Conservation (phyloP, 352 stramenopile genomes). For the Phytophthora pini region DNA sequence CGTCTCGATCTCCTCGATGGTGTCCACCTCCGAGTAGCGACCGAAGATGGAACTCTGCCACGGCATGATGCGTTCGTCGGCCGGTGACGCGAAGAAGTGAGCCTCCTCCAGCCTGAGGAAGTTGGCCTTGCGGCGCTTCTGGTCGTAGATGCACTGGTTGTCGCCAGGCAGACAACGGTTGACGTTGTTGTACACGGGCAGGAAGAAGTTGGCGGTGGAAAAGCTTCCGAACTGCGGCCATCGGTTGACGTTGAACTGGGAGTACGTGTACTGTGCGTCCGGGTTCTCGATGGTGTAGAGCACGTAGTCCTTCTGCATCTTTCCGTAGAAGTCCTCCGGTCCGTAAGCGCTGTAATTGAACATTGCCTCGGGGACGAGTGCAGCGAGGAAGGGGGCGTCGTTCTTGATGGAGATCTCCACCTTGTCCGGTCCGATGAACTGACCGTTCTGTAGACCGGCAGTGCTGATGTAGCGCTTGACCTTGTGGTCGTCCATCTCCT, state of each 20-base stretch:
- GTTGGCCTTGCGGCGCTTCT: conserved; percentile 41
- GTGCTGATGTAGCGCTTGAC: conserved; percentile 45
- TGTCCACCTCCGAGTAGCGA: conserved; percentile 45
- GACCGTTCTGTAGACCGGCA: conserved; percentile 46
- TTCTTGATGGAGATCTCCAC: conserved; percentile 22
- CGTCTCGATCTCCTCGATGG: conserved; percentile 36
- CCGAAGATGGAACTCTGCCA: conserved; percentile 52
- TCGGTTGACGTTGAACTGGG: conserved; percentile 36
- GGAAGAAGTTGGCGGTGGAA: conserved; percentile 28
- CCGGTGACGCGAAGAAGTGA: conserved; percentile 48
- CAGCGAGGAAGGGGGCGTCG: neutral
- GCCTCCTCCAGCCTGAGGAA: conserved; percentile 39
- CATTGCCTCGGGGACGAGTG: conserved; percentile 29
- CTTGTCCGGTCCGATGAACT: conserved; percentile 51
- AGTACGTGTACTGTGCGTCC: conserved; percentile 33
- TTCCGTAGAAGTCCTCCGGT: conserved; percentile 30
- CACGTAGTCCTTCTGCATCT: conserved; percentile 48
- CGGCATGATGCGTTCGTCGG: conserved; percentile 42
- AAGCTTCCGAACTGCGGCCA: conserved; percentile 37
- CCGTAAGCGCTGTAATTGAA: conserved; percentile 34
- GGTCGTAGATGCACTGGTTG: conserved; percentile 21
- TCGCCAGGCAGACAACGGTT: conserved; percentile 5
- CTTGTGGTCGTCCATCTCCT: conserved; percentile 63
- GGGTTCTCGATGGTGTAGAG: conserved; percentile 37
- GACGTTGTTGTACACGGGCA: conserved; percentile 22